Conservation (phyloP, 2,329 filamentous ascomycete genomes). For the Hymenoscyphus infarciens region DNA sequence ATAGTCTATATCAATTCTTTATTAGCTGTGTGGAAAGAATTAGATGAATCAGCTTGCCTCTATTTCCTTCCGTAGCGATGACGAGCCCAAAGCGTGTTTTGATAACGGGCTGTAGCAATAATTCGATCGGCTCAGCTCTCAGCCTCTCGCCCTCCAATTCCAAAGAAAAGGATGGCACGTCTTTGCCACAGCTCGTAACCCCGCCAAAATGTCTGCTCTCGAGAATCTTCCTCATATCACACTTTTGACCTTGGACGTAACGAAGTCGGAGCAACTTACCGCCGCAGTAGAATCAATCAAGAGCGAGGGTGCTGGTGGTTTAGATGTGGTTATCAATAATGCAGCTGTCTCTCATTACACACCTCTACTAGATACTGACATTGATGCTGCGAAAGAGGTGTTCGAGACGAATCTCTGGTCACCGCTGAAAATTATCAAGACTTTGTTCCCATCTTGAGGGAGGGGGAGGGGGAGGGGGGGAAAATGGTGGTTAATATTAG, state of each 20-base stretch:
- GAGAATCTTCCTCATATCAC: slow-evolving; percentile 27
- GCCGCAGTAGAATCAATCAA: not conserved
- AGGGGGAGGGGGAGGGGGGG: slow-evolving; percentile 31
- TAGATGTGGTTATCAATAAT: slow-evolving; percentile 44
- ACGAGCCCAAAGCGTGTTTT: slow-evolving; percentile 25
- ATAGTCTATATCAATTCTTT: no score
- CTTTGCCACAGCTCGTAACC: slow-evolving; percentile 40
- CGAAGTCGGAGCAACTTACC: not conserved
- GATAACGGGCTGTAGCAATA: slow-evolving; percentile 41
- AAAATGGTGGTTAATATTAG: slow-evolving; percentile 43
- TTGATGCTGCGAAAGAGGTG: slow-evolving; percentile 31
- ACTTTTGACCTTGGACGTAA: slow-evolving; percentile 40
- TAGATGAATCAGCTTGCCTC: no score
- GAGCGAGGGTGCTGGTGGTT: not conserved
- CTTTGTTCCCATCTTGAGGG: slow-evolving; percentile 34
- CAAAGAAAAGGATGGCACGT: slow-evolving; percentile 38
- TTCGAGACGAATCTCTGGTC: slow-evolving; percentile 36
- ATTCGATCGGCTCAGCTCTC: slow-evolving; percentile 40
- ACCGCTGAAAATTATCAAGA: slow-evolving; percentile 35
- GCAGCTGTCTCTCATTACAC: slow-evolving; percentile 17
- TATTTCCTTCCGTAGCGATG: no score
- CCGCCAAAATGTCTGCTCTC: slow-evolving; percentile 34
- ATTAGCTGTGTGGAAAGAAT: no score
- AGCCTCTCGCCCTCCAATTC: slow-evolving; percentile 39
- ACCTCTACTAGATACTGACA: slow-evolving; percentile 34